phyloP scores from a whole-genome alignment of 2,329 filamentous ascomycete species.

The Stemphylium beticola region DNA sequence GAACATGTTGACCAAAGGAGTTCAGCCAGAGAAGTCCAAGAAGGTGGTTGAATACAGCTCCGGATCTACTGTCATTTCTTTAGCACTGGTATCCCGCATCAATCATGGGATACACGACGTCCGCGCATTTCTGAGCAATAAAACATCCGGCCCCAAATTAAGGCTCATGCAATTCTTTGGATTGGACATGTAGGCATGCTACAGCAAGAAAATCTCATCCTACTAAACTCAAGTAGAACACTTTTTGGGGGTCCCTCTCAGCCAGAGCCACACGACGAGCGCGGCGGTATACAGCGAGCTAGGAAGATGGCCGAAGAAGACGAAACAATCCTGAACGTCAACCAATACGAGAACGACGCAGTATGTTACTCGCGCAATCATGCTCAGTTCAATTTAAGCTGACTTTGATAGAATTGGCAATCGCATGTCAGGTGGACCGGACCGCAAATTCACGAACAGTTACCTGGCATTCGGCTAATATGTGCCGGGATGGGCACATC shows the following conservation, averaged over 20 bases:
- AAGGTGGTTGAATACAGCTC: slow-evolving; percentile 30
- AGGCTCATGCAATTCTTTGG: slow-evolving; percentile 33
- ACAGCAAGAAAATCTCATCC: not conserved
- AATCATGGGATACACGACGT: slow-evolving; percentile 27
- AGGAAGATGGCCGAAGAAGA: slow-evolving; percentile 39
- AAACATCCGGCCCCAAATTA: slow-evolving; percentile 25
- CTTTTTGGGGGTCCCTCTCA: slow-evolving; percentile 62
- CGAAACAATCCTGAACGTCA: slow-evolving; percentile 57
- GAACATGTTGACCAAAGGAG: slow-evolving; percentile 26
- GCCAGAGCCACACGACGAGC: slow-evolving; percentile 25
- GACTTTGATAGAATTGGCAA: slow-evolving; percentile 55
- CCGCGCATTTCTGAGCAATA: slow-evolving; percentile 28
- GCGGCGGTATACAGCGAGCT: slow-evolving; percentile 28
- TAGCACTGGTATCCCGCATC: slow-evolving; percentile 28
- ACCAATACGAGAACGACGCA: slow-evolving; percentile 63
- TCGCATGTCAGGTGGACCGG: slow-evolving; percentile 66
- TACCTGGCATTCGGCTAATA: slow-evolving; percentile 63
- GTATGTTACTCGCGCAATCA: slow-evolving; percentile 4
- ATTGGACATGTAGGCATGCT: slow-evolving; percentile 20
- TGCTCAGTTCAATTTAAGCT: not conserved
- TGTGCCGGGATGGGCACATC: slow-evolving; percentile 65
- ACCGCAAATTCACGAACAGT: slow-evolving; percentile 62
- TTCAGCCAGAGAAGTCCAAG: slow-evolving; percentile 19
- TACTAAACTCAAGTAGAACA: slow-evolving; percentile 5
- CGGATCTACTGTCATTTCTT: slow-evolving; percentile 29